These are phyloP conservation scores for Melastoma candidum DNA, from an alignment of 441 rosid genomes.

Conservation along the genomic window DNA sequence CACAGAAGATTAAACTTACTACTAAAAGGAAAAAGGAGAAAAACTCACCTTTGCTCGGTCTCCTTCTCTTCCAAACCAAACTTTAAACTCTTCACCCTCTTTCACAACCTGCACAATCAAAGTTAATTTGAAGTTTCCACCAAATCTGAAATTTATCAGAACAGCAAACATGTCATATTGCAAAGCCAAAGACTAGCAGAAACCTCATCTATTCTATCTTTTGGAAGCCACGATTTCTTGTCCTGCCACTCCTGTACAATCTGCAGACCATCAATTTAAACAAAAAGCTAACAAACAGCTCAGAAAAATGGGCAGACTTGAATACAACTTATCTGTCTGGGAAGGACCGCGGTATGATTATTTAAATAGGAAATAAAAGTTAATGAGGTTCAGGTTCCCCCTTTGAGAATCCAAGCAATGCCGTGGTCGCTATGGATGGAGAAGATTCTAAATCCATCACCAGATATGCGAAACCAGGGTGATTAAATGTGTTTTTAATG, in stretches of 20 bases:
- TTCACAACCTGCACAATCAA: constrained; percentile 37
- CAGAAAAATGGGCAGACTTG: no score
- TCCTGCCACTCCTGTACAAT: constrained; percentile 57
- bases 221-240: constrained; percentile 87
- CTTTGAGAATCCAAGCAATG: no score
- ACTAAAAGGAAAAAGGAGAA: neutral
- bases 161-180: neutral
- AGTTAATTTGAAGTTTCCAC: no score
- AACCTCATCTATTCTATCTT: constrained; percentile 70
- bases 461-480: no score
- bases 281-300: neutral
- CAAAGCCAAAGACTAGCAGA: constrained; percentile 10
- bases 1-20: no score
- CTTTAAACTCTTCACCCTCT: constrained; percentile 52
- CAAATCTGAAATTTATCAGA: neutral
- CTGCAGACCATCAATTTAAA: constrained; percentile 27
- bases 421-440: no score
- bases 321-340: no score
- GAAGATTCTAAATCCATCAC: no score
- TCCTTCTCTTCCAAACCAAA: constrained; percentile 83
- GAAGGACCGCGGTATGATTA: no score
- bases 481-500: no score
- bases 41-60: constrained; percentile 55
- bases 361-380: no score
- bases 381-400: no score